Evolutionary conservation across 148 eudicot genomes (phyloP).

Genomic region (Dysphania ambrosioides): DNA sequence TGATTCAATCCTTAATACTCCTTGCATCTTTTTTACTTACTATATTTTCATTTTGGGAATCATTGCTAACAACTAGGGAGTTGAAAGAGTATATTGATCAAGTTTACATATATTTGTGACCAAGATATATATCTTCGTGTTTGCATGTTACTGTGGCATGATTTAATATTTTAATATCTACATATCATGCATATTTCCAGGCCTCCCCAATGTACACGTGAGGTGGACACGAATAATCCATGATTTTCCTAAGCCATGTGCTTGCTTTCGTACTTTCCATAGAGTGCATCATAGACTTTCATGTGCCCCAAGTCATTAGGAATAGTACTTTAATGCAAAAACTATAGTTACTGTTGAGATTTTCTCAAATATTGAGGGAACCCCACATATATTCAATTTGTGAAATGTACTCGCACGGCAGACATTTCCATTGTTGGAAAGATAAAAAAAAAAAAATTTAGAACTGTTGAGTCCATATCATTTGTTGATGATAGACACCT

Average conservation of each 20-base stretch:
- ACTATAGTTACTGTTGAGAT: slow-evolving; percentile 32
- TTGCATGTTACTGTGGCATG: slow-evolving; percentile 9
- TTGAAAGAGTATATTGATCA: too few species aligned
- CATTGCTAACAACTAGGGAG: too few species aligned
- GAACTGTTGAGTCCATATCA: slow-evolving; percentile 23
- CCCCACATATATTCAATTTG: background rate
- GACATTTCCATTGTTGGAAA: slow-evolving; percentile 37
- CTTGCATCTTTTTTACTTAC: too few species aligned
- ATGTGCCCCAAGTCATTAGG: slow-evolving; percentile 12
- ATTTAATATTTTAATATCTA: background rate
- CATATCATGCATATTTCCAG: slow-evolving; percentile 9
- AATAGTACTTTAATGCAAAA: background rate
- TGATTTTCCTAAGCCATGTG: slow-evolving; percentile 14
- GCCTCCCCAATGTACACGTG: background rate
- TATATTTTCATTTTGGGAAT: too few species aligned
- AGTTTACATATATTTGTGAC: too few species aligned
- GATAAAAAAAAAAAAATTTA: slow-evolving; percentile 16
- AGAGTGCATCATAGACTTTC: slow-evolving; percentile 17
- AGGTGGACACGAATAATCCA: background rate
- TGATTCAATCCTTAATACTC: too few species aligned
- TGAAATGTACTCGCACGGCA: slow-evolving; percentile 19
- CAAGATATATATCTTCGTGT: too few species aligned
- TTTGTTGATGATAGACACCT: slow-evolving; percentile 37
- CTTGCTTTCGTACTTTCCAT: slow-evolving; percentile 22
- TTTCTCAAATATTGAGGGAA: slow-evolving; percentile 13